phyloP scores from a whole-genome alignment of 495 filamentous ascomycete genomes.

The Neurospora intermedia region DNA sequence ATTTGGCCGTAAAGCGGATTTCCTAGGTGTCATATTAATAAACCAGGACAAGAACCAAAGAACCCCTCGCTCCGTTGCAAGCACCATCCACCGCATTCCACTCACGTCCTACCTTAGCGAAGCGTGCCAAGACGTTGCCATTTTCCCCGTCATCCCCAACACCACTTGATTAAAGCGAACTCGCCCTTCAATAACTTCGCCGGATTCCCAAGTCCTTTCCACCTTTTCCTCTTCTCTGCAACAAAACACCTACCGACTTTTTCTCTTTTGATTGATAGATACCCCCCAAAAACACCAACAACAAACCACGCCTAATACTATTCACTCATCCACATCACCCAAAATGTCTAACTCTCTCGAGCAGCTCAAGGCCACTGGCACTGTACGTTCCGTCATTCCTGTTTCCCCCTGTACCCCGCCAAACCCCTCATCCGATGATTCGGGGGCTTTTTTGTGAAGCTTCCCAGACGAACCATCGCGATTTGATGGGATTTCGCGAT shows the following conservation, averaged over 20 bases:
- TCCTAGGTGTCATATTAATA: not conserved
- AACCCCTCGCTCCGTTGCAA: not conserved
- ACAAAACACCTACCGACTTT: conserved; percentile 1
- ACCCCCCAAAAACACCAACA: not conserved
- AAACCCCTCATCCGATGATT: conserved; percentile 16
- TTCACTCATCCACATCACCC: conserved; percentile 4
- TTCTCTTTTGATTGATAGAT: conserved; percentile 1
- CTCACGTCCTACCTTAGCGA: not conserved
- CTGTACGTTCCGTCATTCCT: conserved; percentile 48
- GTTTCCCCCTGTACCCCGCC: conserved; percentile 24
- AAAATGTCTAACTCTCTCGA: conserved; percentile 83
- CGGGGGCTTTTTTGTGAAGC: conserved; percentile 1
- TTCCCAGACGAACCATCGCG: not conserved
- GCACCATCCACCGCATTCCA: not conserved
- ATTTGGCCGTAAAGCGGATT: not conserved
- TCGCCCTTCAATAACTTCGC: not conserved
- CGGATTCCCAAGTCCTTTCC: not conserved
- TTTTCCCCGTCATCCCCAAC: not conserved
- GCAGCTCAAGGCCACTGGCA: conserved; percentile 92
- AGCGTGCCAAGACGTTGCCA: not conserved
- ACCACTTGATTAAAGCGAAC: not conserved
- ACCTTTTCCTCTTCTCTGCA: not conserved
- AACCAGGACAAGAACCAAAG: not conserved
- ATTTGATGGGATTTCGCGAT: not conserved
- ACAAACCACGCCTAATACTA: not conserved